Evolutionary conservation across 441 rosid species (phyloP).

Genomic region (Theobroma grandiflorum): DNA sequence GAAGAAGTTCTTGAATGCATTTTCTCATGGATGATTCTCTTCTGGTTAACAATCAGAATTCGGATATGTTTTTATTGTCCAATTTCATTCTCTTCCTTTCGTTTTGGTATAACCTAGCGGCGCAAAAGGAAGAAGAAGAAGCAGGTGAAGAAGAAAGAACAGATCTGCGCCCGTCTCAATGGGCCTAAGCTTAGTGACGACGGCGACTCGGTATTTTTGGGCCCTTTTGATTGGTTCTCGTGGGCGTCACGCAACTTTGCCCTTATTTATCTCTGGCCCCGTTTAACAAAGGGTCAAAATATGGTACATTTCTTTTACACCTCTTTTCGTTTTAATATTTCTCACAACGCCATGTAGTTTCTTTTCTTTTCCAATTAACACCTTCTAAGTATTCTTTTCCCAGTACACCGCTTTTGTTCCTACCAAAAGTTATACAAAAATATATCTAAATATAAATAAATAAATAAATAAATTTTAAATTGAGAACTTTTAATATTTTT

Average conservation of each 20-base stretch:
- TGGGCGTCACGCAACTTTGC: background rate
- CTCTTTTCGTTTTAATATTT: too few relatives aligned
- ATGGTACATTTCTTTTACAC: background rate
- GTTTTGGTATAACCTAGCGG: background rate
- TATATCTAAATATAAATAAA: too few relatives aligned
- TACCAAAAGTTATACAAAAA: too few relatives aligned
- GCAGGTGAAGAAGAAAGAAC: background rate
- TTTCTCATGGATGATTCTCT: slow-evolving; percentile 47
- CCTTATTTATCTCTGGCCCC: background rate
- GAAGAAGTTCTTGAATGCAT: slow-evolving; percentile 44
- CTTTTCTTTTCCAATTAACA: background rate
- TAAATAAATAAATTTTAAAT: too few relatives aligned
- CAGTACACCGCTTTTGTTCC: too few relatives aligned
- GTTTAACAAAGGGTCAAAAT: background rate
- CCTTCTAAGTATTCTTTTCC: too few relatives aligned
- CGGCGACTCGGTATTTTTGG: slow-evolving; percentile 1
- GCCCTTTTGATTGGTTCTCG: slow-evolving; percentile 5
- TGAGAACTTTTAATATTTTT: too few relatives aligned
- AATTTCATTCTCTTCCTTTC: background rate
- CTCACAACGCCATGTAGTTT: too few relatives aligned
- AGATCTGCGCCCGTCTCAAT: background rate
- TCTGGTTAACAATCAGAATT: background rate
- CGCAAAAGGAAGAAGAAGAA: background rate
- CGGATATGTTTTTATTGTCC: background rate
- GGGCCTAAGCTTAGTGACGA: background rate